Evolutionary conservation across 208 protist genomes (phyloP).

Genomic region (Blechomonas ayalai): DNA sequence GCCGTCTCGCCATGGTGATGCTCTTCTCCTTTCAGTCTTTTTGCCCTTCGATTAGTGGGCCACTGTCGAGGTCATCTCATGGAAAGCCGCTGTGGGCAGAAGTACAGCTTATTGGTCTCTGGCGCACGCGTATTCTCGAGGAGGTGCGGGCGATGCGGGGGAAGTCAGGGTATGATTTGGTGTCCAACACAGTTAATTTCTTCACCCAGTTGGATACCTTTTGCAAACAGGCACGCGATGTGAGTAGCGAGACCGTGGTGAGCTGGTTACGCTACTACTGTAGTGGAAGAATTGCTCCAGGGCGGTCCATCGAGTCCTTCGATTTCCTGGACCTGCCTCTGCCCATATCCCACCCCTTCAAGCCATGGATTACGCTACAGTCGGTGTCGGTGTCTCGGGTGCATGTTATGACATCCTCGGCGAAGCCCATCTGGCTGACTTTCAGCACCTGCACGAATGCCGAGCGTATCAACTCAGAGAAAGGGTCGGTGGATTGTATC

Average conservation of each 20-base stretch:
- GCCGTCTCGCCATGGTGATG: conserved; percentile 26
- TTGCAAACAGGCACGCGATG: conserved; percentile 14
- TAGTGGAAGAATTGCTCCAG: neutral
- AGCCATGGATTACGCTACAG: conserved; percentile 20
- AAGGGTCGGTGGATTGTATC: neutral
- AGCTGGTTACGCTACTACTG: conserved; percentile 26
- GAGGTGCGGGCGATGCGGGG: conserved; percentile 13
- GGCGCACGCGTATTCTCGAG: conserved; percentile 20
- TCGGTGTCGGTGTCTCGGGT: conserved; percentile 23
- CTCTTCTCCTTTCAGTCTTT: conserved; percentile 20
- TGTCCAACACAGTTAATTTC: conserved; percentile 29
- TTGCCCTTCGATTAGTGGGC: no score
- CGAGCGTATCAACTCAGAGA: conserved; percentile 1
- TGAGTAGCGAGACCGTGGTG: conserved; percentile 7
- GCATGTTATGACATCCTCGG: conserved; percentile 18
- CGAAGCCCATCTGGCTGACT: conserved; percentile 28
- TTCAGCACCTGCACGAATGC: conserved; percentile 31
- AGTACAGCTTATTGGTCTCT: conserved; percentile 21
- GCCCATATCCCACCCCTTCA: conserved; percentile 28
- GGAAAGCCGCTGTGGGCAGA: no score
- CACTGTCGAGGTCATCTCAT: no score
- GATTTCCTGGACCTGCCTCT: conserved; percentile 26
- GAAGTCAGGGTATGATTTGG: conserved; percentile 3
- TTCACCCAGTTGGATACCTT: conserved; percentile 19
- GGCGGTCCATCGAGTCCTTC: no score